These are phyloP conservation scores for Trametes hirsuta DNA, from an alignment of 1,284 basidiomycete species.

Conservation along the genomic window DNA sequence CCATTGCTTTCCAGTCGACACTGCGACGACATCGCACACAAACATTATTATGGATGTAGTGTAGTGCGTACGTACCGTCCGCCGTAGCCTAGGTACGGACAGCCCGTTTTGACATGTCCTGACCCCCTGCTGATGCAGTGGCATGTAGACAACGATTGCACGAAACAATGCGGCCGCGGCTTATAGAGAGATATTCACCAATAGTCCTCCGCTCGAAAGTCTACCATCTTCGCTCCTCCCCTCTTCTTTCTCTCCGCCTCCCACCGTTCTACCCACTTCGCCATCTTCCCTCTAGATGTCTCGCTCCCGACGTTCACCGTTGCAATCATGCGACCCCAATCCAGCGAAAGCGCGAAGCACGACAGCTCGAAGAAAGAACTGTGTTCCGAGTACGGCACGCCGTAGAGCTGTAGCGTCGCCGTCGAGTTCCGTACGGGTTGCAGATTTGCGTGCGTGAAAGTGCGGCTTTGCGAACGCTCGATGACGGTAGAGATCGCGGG, in stretches of 20 bases:
- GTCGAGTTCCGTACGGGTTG: constrained; percentile 76
- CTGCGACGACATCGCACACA: too few relatives aligned
- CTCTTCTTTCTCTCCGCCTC: constrained; percentile 74
- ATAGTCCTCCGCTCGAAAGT: constrained; percentile 65
- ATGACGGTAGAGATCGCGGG: constrained; percentile 72
- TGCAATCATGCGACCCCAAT: constrained; percentile 88
- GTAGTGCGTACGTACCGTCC: neutral
- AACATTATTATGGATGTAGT: too few relatives aligned
- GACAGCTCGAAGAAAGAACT: constrained; percentile 94
- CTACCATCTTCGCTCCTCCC: constrained; percentile 54
- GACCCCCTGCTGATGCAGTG: too few relatives aligned
- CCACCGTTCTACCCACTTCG: constrained; percentile 87
- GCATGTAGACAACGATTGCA: too few relatives aligned
- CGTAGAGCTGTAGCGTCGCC: constrained; percentile 71
- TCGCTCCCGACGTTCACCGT: constrained; percentile 94
- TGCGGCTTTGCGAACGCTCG: constrained; percentile 61
- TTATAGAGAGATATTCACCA: constrained; percentile 47
- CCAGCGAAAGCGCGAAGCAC: constrained; percentile 87
- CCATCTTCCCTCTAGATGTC: constrained; percentile 80
- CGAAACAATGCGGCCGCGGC: too few relatives aligned
- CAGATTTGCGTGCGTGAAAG: constrained; percentile 72
- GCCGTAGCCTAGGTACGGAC: too few relatives aligned
- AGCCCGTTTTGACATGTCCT: too few relatives aligned
- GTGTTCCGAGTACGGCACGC: constrained; percentile 96
- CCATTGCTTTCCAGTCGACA: too few relatives aligned